Evolutionary conservation across 2,329 filamentous ascomycete genomes (phyloP), one percentile per base, ranked within the genome.

Genomic region (Fusarium sambucinum): DNA sequence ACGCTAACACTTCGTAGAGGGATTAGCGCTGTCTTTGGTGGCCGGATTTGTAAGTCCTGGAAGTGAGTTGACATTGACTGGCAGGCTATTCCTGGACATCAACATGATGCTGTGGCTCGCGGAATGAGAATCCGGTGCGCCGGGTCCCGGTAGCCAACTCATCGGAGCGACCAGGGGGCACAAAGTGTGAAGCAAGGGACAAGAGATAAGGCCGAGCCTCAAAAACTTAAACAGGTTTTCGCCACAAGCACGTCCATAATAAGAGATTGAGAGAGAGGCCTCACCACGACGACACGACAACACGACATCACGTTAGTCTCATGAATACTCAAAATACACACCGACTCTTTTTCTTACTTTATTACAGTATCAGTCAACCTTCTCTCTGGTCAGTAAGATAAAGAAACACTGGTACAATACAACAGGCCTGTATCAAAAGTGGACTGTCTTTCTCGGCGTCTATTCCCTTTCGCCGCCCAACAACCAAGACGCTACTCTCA

Each of bases 181-280:
- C 30, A 13, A 32, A 32, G 30, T 3, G 13, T 11, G 30, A 32
- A 32, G 25, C 40, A 56, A 46, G 63, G 63, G 51, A 5, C 9
- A 4, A 4, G 23, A 68, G 71, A 71, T 73, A 73, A 72, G 64
- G 48, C 71, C 67, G 71, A 73, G 71, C 71, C 69, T 73, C 69
- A 73, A 55, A 37, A n/a, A 54, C 10, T 48, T 42, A 54, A 59
- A 32, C 55, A 46, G n/a, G 55, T 52, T 52, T 68, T 60, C 44
- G 64, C 55, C 57, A 69, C 53, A 21, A 17, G 25, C 33, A 33
- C 32, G 45, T 23, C 35, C 47, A 55, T 42, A 45, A 67, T 63
- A 50, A 56, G 46, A 42, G 25, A 51, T 38, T 30, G 58, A 67
- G 66, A n/a, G n/a, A n/a, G n/a, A 70, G 58, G 66, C 50, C 62